These are phyloP conservation scores for Panicum virgatum DNA, from an alignment of 202 grass and related monocot species.

Conservation along the genomic window DNA sequence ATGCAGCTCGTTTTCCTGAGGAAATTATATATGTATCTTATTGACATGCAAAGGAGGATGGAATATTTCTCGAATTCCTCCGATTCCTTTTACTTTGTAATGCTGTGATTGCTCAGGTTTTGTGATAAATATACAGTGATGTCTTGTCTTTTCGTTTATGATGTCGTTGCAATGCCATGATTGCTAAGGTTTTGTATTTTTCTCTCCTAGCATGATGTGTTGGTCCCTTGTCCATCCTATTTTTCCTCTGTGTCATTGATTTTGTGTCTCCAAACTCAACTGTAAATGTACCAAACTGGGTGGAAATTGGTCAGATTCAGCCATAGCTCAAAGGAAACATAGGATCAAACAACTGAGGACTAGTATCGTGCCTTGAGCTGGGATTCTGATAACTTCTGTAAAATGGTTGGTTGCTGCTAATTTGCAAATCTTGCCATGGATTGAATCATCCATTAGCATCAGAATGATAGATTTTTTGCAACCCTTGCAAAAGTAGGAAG, in stretches of 20 bases:
- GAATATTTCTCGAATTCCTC: conserved; percentile 18
- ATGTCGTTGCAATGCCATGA: neutral
- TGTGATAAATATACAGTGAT: too few species aligned
- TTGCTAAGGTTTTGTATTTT: neutral
- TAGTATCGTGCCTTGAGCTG: neutral
- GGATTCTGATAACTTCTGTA: neutral
- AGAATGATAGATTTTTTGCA: neutral
- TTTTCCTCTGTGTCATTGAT: neutral
- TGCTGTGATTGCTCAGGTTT: too few species aligned
- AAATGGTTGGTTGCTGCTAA: neutral
- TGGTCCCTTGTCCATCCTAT: neutral
- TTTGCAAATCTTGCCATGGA: neutral
- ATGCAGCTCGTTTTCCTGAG: neutral
- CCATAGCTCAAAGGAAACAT: neutral
- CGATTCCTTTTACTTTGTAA: neutral
- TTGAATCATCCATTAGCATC: neutral
- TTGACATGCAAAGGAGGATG: neutral
- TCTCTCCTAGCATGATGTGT: neutral
- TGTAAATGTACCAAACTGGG: neutral
- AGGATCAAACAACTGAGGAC: neutral
- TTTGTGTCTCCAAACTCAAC: neutral
- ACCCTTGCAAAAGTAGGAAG: neutral
- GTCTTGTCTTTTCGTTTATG: neutral
- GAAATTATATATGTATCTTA: neutral
- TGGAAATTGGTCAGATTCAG: neutral